Evolutionary conservation across 2,329 filamentous ascomycete genomes (phyloP).

Genomic region (Colletotrichum caudatum): DNA sequence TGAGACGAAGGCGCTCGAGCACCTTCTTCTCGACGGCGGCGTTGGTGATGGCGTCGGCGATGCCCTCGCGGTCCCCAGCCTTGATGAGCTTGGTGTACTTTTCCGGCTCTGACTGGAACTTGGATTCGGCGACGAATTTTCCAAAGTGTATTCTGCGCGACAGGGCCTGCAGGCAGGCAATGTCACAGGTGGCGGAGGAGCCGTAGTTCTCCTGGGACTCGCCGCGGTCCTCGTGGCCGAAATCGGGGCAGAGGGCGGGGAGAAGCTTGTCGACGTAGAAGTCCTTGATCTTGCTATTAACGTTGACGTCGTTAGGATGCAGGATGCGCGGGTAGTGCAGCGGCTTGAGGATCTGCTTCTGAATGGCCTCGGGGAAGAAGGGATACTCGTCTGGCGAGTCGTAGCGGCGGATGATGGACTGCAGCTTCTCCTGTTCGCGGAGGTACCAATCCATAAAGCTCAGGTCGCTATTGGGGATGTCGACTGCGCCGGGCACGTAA

Average conservation of each 20-base stretch:
- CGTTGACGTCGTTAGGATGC: constrained; percentile 88
- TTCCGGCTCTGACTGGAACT: constrained; percentile 87
- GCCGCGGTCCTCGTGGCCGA: constrained; percentile 81
- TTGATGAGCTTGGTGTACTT: constrained; percentile 86
- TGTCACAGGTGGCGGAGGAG: constrained; percentile 90
- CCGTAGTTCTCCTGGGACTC: constrained; percentile 96
- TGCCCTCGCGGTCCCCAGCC: constrained; percentile 81
- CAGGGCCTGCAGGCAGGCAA: constrained; percentile 88
- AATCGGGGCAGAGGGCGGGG: constrained; percentile 83
- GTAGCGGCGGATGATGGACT: constrained; percentile 94
- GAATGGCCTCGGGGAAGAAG: constrained; percentile 88
- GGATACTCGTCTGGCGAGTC: constrained; percentile 97
- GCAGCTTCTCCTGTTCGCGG: constrained; percentile 87
- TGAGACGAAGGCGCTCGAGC: constrained; percentile 84
- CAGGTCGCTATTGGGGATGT: constrained; percentile 77
- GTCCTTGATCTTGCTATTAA: constrained; percentile 87
- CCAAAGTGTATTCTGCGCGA: constrained; percentile 95
- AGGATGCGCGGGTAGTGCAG: constrained; percentile 90
- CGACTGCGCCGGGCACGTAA: constrained; percentile 83
- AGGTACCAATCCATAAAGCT: constrained; percentile 97
- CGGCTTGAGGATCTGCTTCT: constrained; percentile 85
- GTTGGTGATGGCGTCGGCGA: constrained; percentile 92
- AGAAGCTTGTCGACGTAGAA: constrained; percentile 88
- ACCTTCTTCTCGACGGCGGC: constrained; percentile 89
- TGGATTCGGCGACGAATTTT: constrained; percentile 97